Evolutionary conservation across 2,329 filamentous ascomycete species (phyloP).

Genomic region (Colletotrichum costaricense): DNA sequence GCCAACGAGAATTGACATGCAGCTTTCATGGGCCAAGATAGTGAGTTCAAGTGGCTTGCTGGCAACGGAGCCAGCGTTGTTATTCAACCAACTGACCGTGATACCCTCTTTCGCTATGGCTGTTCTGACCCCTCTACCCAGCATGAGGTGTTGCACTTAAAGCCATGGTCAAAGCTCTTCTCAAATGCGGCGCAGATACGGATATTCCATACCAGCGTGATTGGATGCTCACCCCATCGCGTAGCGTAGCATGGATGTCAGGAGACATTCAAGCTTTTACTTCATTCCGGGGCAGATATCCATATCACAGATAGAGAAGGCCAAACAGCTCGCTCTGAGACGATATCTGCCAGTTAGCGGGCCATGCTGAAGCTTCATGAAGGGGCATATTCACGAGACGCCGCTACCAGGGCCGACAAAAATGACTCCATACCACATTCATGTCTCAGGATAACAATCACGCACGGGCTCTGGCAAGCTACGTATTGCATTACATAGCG

Average conservation of each 20-base stretch:
- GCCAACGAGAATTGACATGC: not conserved
- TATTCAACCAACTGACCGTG: not conserved
- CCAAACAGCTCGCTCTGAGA: not conserved
- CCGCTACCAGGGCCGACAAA: not conserved
- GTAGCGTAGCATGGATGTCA: not conserved
- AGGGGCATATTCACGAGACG: not conserved
- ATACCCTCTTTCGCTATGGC: not conserved
- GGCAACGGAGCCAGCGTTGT: not conserved
- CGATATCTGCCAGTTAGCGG: not conserved
- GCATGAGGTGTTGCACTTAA: not conserved
- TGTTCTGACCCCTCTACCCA: not conserved
- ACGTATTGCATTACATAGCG: not conserved
- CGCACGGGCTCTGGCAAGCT: not conserved
- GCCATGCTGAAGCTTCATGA: not conserved
- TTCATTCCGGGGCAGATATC: not conserved
- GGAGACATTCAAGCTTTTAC: not conserved
- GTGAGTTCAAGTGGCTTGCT: not conserved
- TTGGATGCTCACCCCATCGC: not conserved
- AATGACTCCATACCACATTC: not conserved
- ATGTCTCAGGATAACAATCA: not conserved
- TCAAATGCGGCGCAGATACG: not conserved
- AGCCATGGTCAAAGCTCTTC: not conserved
- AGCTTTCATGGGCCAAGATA: not conserved
- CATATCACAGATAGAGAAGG: not conserved
- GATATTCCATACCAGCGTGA: not conserved